A percentile compares a stretch with the other conserved stretches of the same genome.
phyloP scores from a whole-genome alignment of 1,284 basidiomycete species.

The Coniophora puteana region DNA sequence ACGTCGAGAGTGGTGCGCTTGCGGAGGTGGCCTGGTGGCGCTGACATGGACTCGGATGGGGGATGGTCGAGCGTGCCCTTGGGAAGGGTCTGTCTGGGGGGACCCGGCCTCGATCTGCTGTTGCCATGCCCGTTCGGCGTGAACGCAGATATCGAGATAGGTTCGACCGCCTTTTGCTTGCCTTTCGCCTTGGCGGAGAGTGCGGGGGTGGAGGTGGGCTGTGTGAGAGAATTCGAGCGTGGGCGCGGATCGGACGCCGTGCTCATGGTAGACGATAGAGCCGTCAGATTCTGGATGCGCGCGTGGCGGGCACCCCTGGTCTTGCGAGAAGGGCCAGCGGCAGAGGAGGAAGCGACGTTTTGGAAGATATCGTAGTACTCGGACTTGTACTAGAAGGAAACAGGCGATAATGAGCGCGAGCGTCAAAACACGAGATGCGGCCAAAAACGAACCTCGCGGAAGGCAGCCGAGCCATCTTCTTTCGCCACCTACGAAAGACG shows the following conservation, averaged over 20 bases:
- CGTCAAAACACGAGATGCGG: slow-evolving; percentile 6
- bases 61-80: too few relatives aligned
- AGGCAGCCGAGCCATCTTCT: slow-evolving; percentile 68
- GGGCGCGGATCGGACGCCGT: slow-evolving; percentile 9
- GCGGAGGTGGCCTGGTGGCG: slow-evolving; percentile 6
- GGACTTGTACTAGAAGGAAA: slow-evolving; percentile 53
- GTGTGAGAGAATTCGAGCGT: too few relatives aligned
- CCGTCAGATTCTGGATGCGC: slow-evolving; percentile 39
- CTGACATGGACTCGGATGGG: slow-evolving; percentile 12
- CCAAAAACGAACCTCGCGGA: slow-evolving; percentile 54
- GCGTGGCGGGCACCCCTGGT: slow-evolving; percentile 63
- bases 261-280: slow-evolving; percentile 16
- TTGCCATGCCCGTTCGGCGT: slow-evolving; percentile 4
- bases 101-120: slow-evolving; percentile 2
- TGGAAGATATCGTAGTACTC: slow-evolving; percentile 59
- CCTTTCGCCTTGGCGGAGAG: slow-evolving; percentile 25
- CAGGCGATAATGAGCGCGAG: background rate
- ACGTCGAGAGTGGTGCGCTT: slow-evolving; percentile 15
- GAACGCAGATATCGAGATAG: background rate
- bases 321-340: slow-evolving; percentile 49
- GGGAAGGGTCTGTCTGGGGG: slow-evolving; percentile 2
- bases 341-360: slow-evolving; percentile 34
- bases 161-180: slow-evolving; percentile 27
- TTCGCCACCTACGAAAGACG: slow-evolving; percentile 56
- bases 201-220: too few relatives aligned